Percentiles rank a stretch among this genome's conserved stretches.
phyloP scores from a whole-genome alignment of 192 early-diverging fungal genomes.

The Gryganskiella cystojenkinii region DNA sequence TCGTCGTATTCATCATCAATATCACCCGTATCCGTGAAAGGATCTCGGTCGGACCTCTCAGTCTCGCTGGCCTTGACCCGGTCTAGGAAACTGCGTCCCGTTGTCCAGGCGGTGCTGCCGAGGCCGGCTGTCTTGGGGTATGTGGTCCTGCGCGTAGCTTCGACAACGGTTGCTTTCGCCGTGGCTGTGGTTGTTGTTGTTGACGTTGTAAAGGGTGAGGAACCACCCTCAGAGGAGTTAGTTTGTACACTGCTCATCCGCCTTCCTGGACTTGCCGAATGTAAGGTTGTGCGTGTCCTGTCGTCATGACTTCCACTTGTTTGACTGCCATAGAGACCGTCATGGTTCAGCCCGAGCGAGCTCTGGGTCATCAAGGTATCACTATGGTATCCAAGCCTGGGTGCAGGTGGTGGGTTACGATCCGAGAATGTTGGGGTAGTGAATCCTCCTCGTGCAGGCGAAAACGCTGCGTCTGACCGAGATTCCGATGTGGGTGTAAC shows the following conservation, averaged over 20 bases:
- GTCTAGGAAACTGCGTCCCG: not conserved
- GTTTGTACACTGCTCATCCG: too few species aligned
- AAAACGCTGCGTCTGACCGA: slow-evolving; percentile 2
- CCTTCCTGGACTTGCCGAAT: not conserved
- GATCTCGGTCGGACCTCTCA: not conserved
- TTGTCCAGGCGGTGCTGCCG: not conserved
- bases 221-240: too few species aligned
- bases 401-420: slow-evolving; percentile 39
- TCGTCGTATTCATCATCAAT: slow-evolving; percentile 8
- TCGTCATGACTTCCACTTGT: slow-evolving; percentile 12
- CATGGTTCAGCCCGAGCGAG: slow-evolving; percentile 41
- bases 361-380: slow-evolving; percentile 50
- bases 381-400: slow-evolving; percentile 37
- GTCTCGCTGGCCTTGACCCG: not conserved
- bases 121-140: too few species aligned
- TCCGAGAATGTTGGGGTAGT: slow-evolving; percentile 15
- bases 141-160: too few species aligned
- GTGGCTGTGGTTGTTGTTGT: too few species aligned
- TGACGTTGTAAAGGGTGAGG: too few species aligned
- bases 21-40: slow-evolving; percentile 6
- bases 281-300: slow-evolving; percentile 19
- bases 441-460: slow-evolving; percentile 18
- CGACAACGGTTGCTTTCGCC: too few species aligned
- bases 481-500: not conserved
- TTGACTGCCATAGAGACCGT: slow-evolving; percentile 21